Evolutionary conservation across 768 basidiomycete species (phyloP), one percentile per base, ranked within the genome.

Genomic region (Phlegmacium glaucopus): DNA sequence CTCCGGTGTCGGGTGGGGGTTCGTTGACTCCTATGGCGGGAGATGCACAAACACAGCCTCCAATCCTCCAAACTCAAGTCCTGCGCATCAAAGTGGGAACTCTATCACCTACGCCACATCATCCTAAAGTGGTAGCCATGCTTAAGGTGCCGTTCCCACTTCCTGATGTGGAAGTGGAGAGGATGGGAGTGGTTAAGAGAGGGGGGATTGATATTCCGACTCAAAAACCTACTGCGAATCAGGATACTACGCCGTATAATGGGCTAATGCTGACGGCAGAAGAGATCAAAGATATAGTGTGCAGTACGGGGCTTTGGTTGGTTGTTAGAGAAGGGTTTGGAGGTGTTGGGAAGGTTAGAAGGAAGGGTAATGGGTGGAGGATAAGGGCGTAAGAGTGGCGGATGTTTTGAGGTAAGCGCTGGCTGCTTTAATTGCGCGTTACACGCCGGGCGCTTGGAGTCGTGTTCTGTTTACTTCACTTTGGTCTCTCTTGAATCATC

Each of bases 241-340:
- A 43, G 6, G 40, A 45, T 9, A 44, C 41, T 25, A 58, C 58
- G 30, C 58, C 62, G 30, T 71, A 68, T 48, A 46, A 44, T 16
- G 83, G 80, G 25, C 64, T 90, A 35, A 67, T 80, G 27, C 66
- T 97, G 42, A 89, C 82, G 1, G 91, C 90, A 39, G 94, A 95
- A 68, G 91, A 94, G 65, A 85, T 96, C 67, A 94, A 96, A 69
- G 94, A 97, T 68, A 76, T 90, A 13, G 82, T 95, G 47, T 90
- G 86, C 56, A 85, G 82, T 34, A 95, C 90, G 1, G 89, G 83
- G 4, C 70, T 96, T 64, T 97, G 94, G 93, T 67, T 97, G 43
- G 85, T 93, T 15, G 92, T 94, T 2, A 74, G 94, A 41, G 93
- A 97, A 65, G 84, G 84, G n/a, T 90, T 95, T 63, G 91, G 91